Percentiles rank a stretch among this genome's conserved stretches.
Conservation (phyloP, 2,329 filamentous ascomycete genomes). For the Amauroascus verrucosus region DNA sequence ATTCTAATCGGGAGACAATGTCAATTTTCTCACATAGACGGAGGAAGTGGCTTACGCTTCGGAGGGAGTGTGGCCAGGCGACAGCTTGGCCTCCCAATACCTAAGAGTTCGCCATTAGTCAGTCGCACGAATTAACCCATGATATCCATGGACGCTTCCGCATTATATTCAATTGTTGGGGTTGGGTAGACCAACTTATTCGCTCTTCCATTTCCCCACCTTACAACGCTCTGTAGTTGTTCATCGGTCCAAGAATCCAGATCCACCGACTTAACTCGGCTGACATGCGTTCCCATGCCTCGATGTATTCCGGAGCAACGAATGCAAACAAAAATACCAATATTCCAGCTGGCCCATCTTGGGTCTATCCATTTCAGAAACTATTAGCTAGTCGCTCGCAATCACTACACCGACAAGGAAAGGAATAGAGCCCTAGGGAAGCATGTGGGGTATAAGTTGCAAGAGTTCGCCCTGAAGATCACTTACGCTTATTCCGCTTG, state of each 20-base stretch:
- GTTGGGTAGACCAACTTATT: slow-evolving; percentile 58
- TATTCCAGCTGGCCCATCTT: slow-evolving; percentile 98
- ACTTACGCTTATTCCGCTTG: slow-evolving; percentile 93
- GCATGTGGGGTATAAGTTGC: not conserved
- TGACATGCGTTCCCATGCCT: slow-evolving; percentile 98
- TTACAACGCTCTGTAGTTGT: slow-evolving; percentile 83
- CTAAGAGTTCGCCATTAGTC: slow-evolving; percentile 30
- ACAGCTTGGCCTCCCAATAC: slow-evolving; percentile 93
- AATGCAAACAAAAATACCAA: slow-evolving; percentile 96
- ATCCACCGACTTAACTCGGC: slow-evolving; percentile 94
- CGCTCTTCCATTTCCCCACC: slow-evolving; percentile 90
- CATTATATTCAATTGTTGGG: not conserved
- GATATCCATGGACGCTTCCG: not conserved
- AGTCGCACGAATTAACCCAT: not conserved
- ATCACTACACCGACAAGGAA: too few relatives aligned
- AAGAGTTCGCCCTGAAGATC: slow-evolving; percentile 9
- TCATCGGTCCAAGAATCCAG: slow-evolving; percentile 98
- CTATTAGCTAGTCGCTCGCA: not conserved
- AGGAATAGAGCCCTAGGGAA: not conserved
- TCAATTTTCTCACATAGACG: not conserved
- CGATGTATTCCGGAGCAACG: slow-evolving; percentile 97
- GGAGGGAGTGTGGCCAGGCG: slow-evolving; percentile 79
- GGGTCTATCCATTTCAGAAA: slow-evolving; percentile 53
- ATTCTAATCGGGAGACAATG: slow-evolving; percentile 13
- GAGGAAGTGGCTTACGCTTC: slow-evolving; percentile 51